Evolutionary conservation across 805 yeast species (phyloP), one percentile per base, ranked within the genome.

Genomic region (Torulaspora franciscae): DNA sequence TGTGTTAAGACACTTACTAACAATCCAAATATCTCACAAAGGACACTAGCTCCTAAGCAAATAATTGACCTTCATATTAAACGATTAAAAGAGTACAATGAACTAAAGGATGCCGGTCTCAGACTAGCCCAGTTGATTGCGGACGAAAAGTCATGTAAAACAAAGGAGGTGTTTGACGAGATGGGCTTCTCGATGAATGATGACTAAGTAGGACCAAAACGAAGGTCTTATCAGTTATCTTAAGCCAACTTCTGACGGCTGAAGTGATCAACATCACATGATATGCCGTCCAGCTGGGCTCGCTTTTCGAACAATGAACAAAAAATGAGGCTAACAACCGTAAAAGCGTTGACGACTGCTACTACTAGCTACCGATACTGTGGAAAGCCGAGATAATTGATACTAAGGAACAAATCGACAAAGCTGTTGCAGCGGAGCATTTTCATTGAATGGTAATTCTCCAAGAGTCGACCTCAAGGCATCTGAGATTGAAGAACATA

Each of bases 21-120:
- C 28, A 28, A 42, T 11, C 6, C 10, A 3, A 14, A 25, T 4
- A 25, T 14, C 3, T 2, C 13, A 15, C 13, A 3, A 22, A 50
- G 55, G 26, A 13, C 28, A 7, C 15, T 39, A 13, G 22, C 42
- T 3, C 75, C 81, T 1, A 73, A 71, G 32, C 62, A 56, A 1
- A 66, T 80, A 1, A 73, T 76, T n/a, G 67, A 70, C 33, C 55
- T 59, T 23, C 87, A 83, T 51, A 78, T 83, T 19, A 56, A 60
- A 23, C 69, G 70, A 41, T 61, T 83, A 32, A 77, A 79, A 49
- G 64, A 68, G 43, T 83, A 82, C 61, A 80, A 83, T 54, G 86
- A 81, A 48, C 62, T 83, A 19, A 74, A 77, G 54, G 89, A 83
- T 56, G 69, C 73, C 1, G 85, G 86, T 0, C 55, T 80, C 42